Conservation (phyloP, 129 eudicot species). For the Lactuca sativa region DNA sequence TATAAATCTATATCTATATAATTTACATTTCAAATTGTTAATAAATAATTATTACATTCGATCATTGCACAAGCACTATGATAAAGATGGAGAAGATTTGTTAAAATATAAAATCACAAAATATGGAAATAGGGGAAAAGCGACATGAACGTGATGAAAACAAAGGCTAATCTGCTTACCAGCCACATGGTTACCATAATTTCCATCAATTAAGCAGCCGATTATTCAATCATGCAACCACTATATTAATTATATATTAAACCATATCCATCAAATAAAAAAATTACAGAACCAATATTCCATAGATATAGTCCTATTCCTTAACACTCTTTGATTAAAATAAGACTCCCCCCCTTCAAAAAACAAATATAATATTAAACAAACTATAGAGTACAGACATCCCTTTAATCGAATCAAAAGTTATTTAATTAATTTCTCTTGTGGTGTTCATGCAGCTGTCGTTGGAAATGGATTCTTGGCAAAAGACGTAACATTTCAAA, state of each 20-base stretch:
- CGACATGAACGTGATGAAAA: slow-evolving; percentile 2
- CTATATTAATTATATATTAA: background rate
- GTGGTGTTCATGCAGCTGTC: slow-evolving; percentile 43
- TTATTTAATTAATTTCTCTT: background rate
- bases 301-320: background rate
- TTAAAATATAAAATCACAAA: background rate
- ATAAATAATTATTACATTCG: background rate
- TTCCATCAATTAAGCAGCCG: slow-evolving; percentile 22
- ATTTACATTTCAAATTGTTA: no score
- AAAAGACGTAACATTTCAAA: slow-evolving; percentile 70
- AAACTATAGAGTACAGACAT: background rate
- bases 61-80: no score
- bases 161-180: slow-evolving; percentile 6
- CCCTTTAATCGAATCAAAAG: no score
- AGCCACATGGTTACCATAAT: background rate
- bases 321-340: background rate
- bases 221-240: slow-evolving; percentile 9
- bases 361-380: background rate
- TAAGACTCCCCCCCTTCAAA: background rate
- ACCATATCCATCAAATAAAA: background rate
- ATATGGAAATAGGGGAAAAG: background rate
- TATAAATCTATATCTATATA: no score
- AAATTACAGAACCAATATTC: background rate
- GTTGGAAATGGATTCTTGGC: slow-evolving; percentile 80
- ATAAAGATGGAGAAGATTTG: background rate